Percentiles rank a stretch among this genome's conserved stretches.
Conservation (phyloP, 306 rosid species). For the Purshia tridentata region DNA sequence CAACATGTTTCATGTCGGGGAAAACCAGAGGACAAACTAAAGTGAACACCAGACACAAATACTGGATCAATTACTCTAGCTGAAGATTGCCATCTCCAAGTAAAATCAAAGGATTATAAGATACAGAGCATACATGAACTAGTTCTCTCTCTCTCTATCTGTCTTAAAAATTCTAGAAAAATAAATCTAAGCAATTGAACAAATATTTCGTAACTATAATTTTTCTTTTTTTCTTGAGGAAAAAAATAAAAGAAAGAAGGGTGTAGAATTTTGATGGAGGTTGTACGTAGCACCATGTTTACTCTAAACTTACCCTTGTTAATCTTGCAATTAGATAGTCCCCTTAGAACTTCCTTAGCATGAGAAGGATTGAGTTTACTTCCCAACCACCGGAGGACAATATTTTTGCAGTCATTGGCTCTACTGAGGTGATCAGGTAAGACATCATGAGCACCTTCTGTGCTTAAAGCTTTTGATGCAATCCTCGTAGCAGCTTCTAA, state of each 20-base stretch:
- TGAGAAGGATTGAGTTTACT: constrained; percentile 73
- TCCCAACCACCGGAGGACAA: constrained; percentile 88
- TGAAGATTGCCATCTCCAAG: constrained; percentile 24
- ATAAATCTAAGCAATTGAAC: neutral
- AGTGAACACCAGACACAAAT: constrained; percentile 12
- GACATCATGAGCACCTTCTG: constrained; percentile 42
- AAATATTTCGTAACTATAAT: neutral
- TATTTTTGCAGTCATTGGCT: constrained; percentile 65
- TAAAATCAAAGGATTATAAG: neutral
- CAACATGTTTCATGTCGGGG: constrained; percentile 63
- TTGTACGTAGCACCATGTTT: neutral
- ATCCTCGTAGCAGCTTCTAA: constrained; percentile 78
- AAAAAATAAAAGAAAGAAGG: neutral
- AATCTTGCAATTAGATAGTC: constrained; percentile 81
- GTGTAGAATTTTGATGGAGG: neutral
- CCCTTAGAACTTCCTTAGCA: constrained; percentile 84
- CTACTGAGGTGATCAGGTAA: constrained; percentile 53
- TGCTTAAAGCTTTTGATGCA: constrained; percentile 60
- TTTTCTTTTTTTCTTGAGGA: neutral
- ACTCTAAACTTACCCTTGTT: constrained; percentile 55
- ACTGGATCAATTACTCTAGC: constrained; percentile 14
- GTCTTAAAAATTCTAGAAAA: neutral
- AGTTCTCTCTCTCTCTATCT: neutral
- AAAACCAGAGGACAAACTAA: constrained; percentile 85
- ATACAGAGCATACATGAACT: neutral